Percentiles rank a stretch among this genome's conserved stretches.
Conservation (phyloP, 1,284 basidiomycete genomes). For the Ganoderma lingzhi region DNA sequence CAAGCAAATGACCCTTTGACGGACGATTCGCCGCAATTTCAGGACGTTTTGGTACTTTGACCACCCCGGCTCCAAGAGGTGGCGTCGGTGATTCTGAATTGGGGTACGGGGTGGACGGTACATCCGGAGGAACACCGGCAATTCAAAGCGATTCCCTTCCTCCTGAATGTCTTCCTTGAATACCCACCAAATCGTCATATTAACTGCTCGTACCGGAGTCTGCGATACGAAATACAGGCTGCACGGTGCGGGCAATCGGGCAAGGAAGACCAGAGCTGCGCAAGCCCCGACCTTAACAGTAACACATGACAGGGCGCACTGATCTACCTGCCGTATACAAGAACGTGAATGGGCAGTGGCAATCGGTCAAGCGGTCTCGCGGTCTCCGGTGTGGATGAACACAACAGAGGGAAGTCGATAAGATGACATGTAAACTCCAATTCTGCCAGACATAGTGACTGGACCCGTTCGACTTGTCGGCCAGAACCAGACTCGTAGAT, state of each 20-base stretch:
- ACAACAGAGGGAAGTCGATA: too few species aligned
- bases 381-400: too few species aligned
- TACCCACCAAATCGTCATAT: neutral
- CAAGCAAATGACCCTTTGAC: neutral
- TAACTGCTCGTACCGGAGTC: neutral
- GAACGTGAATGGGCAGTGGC: too few species aligned
- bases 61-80: neutral
- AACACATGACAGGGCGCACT: too few species aligned
- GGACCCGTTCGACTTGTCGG: too few species aligned
- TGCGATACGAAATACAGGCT: neutral
- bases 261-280: neutral
- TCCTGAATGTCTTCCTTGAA: neutral
- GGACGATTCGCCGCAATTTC: neutral
- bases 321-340: too few species aligned
- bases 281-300: too few species aligned
- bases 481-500: too few species aligned
- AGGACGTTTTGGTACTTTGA: neutral
- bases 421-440: too few species aligned
- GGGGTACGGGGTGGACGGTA: neutral
- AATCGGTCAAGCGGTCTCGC: too few species aligned
- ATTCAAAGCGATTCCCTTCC: neutral
- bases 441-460: too few species aligned
- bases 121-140: neutral
- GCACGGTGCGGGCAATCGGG: neutral
- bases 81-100: neutral